Conservation (phyloP, 768 basidiomycete genomes). For the Boletus edulis region DNA sequence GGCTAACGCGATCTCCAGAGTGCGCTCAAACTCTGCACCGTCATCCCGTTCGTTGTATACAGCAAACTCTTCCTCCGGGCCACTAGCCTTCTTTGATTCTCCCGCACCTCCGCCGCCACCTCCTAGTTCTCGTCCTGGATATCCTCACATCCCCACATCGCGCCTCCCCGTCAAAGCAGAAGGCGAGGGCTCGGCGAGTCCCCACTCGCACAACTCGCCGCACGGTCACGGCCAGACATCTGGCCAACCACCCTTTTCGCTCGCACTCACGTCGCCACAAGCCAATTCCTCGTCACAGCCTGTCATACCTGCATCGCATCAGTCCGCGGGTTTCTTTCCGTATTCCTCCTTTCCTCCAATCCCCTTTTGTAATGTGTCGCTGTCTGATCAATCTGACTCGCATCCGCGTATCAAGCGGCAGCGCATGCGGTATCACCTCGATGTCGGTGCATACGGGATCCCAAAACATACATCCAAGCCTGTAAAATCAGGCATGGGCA, state of each 20-base stretch:
- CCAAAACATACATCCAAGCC: slow-evolving; percentile 50
- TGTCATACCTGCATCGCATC: slow-evolving; percentile 28
- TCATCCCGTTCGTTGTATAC: slow-evolving; percentile 45
- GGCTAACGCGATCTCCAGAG: slow-evolving; percentile 34
- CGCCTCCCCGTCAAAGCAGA: slow-evolving; percentile 47
- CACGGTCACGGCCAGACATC: slow-evolving; percentile 35
- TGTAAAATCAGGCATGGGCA: slow-evolving; percentile 29
- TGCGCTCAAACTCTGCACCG: slow-evolving; percentile 43
- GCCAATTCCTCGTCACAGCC: slow-evolving; percentile 32
- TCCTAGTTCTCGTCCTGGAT: slow-evolving; percentile 39
- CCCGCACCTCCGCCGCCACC: slow-evolving; percentile 37
- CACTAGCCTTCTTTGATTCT: slow-evolving; percentile 42
- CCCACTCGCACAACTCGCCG: slow-evolving; percentile 32
- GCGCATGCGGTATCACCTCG: slow-evolving; percentile 49
- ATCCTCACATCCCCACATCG: slow-evolving; percentile 38
- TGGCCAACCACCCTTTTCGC: slow-evolving; percentile 37
- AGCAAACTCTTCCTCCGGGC: slow-evolving; percentile 26
- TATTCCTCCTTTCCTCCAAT: slow-evolving; percentile 34
- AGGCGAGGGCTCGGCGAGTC: slow-evolving; percentile 37
- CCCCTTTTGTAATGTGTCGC: slow-evolving; percentile 26
- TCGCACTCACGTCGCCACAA: slow-evolving; percentile 45
- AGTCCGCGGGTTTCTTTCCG: slow-evolving; percentile 35
- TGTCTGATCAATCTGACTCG: slow-evolving; percentile 26
- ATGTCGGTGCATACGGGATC: slow-evolving; percentile 83
- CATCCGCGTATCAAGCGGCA: slow-evolving; percentile 32